These are phyloP conservation scores for Amanita polypyramis DNA, from an alignment of 768 basidiomycete genomes.

Conservation along the genomic window DNA sequence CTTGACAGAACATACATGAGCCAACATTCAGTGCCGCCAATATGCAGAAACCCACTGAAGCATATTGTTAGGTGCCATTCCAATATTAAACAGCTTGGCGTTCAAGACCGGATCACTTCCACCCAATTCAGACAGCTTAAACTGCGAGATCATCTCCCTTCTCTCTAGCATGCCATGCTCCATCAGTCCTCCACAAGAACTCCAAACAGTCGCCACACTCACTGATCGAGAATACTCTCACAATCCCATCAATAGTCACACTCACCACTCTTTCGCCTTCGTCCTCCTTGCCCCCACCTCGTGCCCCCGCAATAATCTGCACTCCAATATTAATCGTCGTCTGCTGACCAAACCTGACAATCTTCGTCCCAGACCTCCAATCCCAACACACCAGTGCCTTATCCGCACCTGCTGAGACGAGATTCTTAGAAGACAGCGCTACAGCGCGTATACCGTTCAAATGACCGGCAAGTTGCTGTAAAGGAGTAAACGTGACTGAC, in stretches of 20 bases:
- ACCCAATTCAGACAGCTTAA: slow-evolving; percentile 74
- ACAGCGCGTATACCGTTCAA: slow-evolving; percentile 87
- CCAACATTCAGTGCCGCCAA: background rate
- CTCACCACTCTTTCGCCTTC: slow-evolving; percentile 83
- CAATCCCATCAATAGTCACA: slow-evolving; percentile 87
- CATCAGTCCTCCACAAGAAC: background rate
- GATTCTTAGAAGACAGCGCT: slow-evolving; percentile 72
- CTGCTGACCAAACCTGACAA: slow-evolving; percentile 86
- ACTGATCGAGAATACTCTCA: slow-evolving; percentile 87
- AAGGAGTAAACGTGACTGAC: slow-evolving; percentile 70
- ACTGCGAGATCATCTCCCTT: slow-evolving; percentile 88
- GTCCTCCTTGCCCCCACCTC: slow-evolving; percentile 17
- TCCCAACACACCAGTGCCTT: slow-evolving; percentile 83
- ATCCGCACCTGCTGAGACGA: slow-evolving; percentile 76
- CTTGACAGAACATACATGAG: slow-evolving; percentile 19
- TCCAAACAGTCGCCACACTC: slow-evolving; percentile 19
- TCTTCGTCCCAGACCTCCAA: slow-evolving; percentile 82
- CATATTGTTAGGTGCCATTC: slow-evolving; percentile 78
- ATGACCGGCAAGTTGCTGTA: slow-evolving; percentile 80
- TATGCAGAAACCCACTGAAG: slow-evolving; percentile 42
- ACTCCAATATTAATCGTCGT: slow-evolving; percentile 89
- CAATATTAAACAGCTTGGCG: slow-evolving; percentile 65
- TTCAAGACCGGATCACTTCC: slow-evolving; percentile 55
- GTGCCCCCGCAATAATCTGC: slow-evolving; percentile 55
- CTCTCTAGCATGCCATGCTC: slow-evolving; percentile 24